Conservation (phyloP, 2,329 filamentous ascomycete genomes). For the Cladosporium sp. region DNA sequence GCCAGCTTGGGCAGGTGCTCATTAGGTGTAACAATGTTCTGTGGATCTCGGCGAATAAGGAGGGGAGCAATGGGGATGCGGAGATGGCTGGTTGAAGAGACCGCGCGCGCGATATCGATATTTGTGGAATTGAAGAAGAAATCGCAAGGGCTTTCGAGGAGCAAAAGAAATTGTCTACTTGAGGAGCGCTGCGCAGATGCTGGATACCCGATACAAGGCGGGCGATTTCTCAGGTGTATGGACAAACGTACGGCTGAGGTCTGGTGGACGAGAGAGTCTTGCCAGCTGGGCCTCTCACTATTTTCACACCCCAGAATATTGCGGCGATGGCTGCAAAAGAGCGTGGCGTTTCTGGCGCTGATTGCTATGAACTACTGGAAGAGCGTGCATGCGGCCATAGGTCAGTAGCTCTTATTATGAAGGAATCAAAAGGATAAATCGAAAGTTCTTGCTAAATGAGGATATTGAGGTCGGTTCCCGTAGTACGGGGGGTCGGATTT, state of each 20-base stretch:
- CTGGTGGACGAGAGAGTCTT: neutral
- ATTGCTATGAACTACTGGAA: neutral
- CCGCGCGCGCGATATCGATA: too few species aligned
- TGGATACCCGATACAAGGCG: neutral
- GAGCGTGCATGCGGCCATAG: neutral
- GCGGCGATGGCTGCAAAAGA: neutral
- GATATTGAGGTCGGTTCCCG: neutral
- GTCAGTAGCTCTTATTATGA: slow-evolving; percentile 9
- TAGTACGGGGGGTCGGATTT: neutral
- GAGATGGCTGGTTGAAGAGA: slow-evolving; percentile 42
- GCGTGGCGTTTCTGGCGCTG: slow-evolving; percentile 15
- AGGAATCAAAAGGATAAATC: neutral
- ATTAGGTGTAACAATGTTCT: slow-evolving; percentile 65
- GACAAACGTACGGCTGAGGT: neutral
- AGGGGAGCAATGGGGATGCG: slow-evolving; percentile 36
- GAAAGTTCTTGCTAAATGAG: neutral
- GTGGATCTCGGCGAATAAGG: slow-evolving; percentile 8
- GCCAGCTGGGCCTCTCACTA: neutral
- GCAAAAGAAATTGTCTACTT: neutral
- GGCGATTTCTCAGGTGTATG: neutral
- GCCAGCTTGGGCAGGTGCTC: slow-evolving; percentile 83
- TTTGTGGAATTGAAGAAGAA: too few species aligned
- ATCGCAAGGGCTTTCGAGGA: neutral
- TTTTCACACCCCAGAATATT: neutral
- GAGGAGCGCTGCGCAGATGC: too few species aligned